Evolutionary conservation across 2,329 filamentous ascomycete species (phyloP).

Genomic region (Myriosclerotinia duriaeana): DNA sequence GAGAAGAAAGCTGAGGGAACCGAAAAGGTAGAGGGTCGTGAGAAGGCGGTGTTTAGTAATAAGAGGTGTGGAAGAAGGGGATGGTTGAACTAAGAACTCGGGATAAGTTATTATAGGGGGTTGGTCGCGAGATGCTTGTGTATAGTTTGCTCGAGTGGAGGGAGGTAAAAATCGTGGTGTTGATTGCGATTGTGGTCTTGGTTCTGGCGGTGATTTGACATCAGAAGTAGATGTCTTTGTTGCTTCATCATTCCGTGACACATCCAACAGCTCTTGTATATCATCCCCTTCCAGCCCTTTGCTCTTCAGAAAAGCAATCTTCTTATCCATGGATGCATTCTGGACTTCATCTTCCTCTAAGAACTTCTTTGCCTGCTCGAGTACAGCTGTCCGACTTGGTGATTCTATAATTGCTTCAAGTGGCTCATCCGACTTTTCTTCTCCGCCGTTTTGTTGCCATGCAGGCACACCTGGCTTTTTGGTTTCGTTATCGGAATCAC

Average conservation of each 20-base stretch:
- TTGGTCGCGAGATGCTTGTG: slow-evolving; percentile 47
- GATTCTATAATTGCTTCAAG: slow-evolving; percentile 20
- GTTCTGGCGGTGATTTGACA: slow-evolving; percentile 8
- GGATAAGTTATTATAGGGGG: slow-evolving; percentile 67
- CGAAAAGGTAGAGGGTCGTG: slow-evolving; percentile 58
- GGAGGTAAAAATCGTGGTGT: background rate
- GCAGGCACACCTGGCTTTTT: slow-evolving; percentile 31
- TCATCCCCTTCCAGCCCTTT: slow-evolving; percentile 71
- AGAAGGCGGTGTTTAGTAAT: slow-evolving; percentile 60
- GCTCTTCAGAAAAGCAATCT: slow-evolving; percentile 70
- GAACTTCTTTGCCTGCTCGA: slow-evolving; percentile 73
- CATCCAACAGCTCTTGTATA: slow-evolving; percentile 64
- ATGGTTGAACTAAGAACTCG: slow-evolving; percentile 62
- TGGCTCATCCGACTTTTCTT: background rate
- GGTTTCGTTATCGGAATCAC: slow-evolving; percentile 33
- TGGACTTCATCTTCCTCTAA: slow-evolving; percentile 72
- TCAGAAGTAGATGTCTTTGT: slow-evolving; percentile 14
- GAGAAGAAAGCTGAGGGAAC: slow-evolving; percentile 58
- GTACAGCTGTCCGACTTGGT: slow-evolving; percentile 38
- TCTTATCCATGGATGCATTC: slow-evolving; percentile 67
- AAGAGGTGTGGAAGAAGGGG: slow-evolving; percentile 55
- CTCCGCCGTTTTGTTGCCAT: slow-evolving; percentile 33
- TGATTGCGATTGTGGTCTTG: slow-evolving; percentile 1
- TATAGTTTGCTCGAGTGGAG: slow-evolving; percentile 37
- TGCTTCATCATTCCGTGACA: slow-evolving; percentile 36